These are phyloP conservation scores for Neotropicomus parvogracilis DNA, from an alignment of 1,284 basidiomycete genomes.

Conservation along the genomic window DNA sequence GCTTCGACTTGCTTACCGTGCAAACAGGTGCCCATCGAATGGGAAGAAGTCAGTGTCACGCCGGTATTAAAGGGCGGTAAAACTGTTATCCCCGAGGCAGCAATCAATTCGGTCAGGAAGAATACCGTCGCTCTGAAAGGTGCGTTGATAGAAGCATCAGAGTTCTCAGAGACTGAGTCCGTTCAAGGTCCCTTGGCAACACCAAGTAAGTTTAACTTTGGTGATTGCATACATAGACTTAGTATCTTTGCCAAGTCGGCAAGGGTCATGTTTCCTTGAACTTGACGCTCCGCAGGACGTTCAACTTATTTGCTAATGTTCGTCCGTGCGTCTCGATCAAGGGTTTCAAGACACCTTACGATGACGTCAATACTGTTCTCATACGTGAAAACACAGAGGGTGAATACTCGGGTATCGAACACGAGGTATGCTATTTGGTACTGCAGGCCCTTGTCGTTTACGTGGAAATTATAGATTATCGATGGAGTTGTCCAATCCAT, in stretches of 20 bases:
- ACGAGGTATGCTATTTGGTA: constrained; percentile 61
- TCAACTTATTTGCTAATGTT: constrained; percentile 98
- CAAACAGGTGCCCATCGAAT: constrained; percentile 86
- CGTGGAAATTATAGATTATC: constrained; percentile 57
- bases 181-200: constrained; percentile 83
- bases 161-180: constrained; percentile 9
- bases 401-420: constrained; percentile 99
- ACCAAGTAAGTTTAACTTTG: constrained; percentile 58
- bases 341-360: constrained; percentile 98
- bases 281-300: constrained; percentile 93
- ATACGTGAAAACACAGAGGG: constrained; percentile 99
- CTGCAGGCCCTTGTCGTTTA: constrained; percentile 8
- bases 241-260: constrained; percentile 61
- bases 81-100: constrained; percentile 92
- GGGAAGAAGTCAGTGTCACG: constrained; percentile 98
- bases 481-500: constrained; percentile 99
- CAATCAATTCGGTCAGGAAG: constrained; percentile 90
- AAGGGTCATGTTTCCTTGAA: constrained; percentile 99
- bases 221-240: constrained; percentile 8
- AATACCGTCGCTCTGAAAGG: constrained; percentile 99
- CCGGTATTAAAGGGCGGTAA: constrained; percentile 94
- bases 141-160: constrained; percentile 32
- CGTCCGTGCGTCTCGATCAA: constrained; percentile 94
- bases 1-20: constrained; percentile 6
- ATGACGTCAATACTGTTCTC: constrained; percentile 96